Evolutionary conservation across 495 filamentous ascomycete species (phyloP), one percentile per base, ranked within the genome.

Genomic region (Lentithecium fluviatile): DNA sequence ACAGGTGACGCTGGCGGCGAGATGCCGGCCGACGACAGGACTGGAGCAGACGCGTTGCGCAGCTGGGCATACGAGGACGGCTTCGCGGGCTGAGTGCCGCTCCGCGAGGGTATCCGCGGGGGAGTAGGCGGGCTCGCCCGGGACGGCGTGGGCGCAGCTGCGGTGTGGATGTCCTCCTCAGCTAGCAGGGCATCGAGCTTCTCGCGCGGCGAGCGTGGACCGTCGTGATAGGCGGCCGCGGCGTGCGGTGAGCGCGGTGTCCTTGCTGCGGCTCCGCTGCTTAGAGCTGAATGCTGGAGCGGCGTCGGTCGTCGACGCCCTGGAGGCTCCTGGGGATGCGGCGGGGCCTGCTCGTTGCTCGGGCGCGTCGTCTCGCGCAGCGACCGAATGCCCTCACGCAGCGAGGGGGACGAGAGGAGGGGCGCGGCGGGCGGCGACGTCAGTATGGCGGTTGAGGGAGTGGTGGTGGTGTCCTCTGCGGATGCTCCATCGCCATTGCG

Each of bases 41-140:
- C 40, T 45, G 72, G 70, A 15, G 72, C 69, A 49, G 73, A 71
- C 21, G 67, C 62, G 66, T 71, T 72, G 40, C 68, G 69, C 37
- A 67, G 58, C 61, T 61, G 65, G 29, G 65, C 65, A 65, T 68
- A 62, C 56, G 65, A 64, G 13, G 50, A 58, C 29, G 20, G 29
- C 29, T 64, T 68, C 20, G 38, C 26, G 1, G 60, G 51, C 49
- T 19, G 42, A 13, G 6, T 58, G 48, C 24, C 52, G 53, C 19
- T 38, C 58, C 65, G 60, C 13, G 21, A 55, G n/a, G 37, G 25
- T 23, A 37, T 43, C 45, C 19, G 45, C 4, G 50, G 29, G 21
- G 38, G 58, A 4, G 50, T 36, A 12, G 54, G 47, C 3, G 66
- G 61, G 45, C 15, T 37, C 50, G 56, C 10, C 43, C 62, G 49